Evolutionary conservation across 306 rosid genomes (phyloP).

Genomic region (Urtica urens): DNA sequence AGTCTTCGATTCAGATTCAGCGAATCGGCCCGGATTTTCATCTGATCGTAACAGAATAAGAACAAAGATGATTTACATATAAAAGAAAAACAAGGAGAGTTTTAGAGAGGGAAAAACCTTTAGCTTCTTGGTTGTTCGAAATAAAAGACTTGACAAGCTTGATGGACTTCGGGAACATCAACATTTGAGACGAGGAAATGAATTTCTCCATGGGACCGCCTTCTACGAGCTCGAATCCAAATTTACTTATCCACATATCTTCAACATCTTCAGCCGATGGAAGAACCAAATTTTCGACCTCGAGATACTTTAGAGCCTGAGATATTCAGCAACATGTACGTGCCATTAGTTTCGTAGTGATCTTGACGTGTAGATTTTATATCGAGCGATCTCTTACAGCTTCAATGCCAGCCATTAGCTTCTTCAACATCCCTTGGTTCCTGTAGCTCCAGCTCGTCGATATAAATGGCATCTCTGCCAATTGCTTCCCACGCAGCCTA

Average conservation of each 20-base stretch:
- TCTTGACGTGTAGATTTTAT: neutral
- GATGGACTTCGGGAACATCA: slow-evolving; percentile 24
- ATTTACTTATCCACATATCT: slow-evolving; percentile 25
- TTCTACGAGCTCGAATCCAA: slow-evolving; percentile 1
- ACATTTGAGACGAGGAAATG: slow-evolving; percentile 10
- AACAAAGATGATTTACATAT: too few relatives aligned
- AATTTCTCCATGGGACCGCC: neutral
- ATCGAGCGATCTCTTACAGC: slow-evolving; percentile 18
- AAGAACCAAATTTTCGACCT: slow-evolving; percentile 21
- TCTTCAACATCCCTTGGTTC: slow-evolving; percentile 16
- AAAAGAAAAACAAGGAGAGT: too few relatives aligned
- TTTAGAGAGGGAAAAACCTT: too few relatives aligned
- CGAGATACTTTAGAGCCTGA: slow-evolving; percentile 17
- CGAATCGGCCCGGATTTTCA: too few relatives aligned
- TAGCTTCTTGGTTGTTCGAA: too few relatives aligned
- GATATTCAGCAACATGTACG: too few relatives aligned
- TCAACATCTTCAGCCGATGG: slow-evolving; percentile 10
- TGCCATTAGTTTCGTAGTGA: neutral
- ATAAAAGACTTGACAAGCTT: slow-evolving; percentile 15
- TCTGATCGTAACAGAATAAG: too few relatives aligned
- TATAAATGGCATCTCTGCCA: slow-evolving; percentile 36
- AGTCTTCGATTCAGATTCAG: too few relatives aligned
- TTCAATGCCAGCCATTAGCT: slow-evolving; percentile 19
- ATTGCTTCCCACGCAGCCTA: slow-evolving; percentile 22
- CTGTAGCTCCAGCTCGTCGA: slow-evolving; percentile 15